phyloP scores from a whole-genome alignment of 495 filamentous ascomycete species.

The Tetracladium marchalianum region DNA sequence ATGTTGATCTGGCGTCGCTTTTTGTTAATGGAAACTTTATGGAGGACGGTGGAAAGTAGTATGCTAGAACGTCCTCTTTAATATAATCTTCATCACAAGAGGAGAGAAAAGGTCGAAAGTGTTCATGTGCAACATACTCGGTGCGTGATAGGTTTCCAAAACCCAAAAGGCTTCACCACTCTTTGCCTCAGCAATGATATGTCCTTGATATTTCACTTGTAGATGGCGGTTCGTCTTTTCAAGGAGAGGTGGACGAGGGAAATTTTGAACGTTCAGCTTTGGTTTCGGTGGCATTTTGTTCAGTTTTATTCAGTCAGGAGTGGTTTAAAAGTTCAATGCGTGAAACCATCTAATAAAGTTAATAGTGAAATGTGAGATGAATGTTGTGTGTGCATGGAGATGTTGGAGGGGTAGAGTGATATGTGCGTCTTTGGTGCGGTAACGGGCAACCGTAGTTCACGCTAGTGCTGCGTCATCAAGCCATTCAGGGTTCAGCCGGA shows the following conservation, averaged over 20 bases:
- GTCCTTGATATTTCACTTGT: slow-evolving; percentile 40
- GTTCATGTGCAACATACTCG: slow-evolving; percentile 25
- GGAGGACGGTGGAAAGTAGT: slow-evolving; percentile 41
- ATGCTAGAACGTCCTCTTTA: slow-evolving; percentile 25
- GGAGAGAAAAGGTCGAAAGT: background rate
- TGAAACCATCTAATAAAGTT: slow-evolving; percentile 1
- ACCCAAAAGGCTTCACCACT: slow-evolving; percentile 40
- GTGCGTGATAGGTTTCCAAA: slow-evolving; percentile 49
- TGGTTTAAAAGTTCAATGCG: background rate
- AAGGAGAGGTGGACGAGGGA: slow-evolving; percentile 47
- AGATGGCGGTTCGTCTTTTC: slow-evolving; percentile 39
- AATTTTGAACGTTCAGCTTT: slow-evolving; percentile 43
- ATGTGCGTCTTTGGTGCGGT: slow-evolving; percentile 3
- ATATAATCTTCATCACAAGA: background rate
- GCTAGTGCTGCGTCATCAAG: slow-evolving; percentile 7
- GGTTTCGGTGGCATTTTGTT: slow-evolving; percentile 32
- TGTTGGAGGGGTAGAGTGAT: slow-evolving; percentile 9
- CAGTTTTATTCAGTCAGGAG: slow-evolving; percentile 2
- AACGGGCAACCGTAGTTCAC: background rate
- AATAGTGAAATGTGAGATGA: background rate
- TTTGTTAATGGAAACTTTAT: slow-evolving; percentile 31
- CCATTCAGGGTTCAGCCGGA: slow-evolving; percentile 16
- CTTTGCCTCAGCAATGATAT: slow-evolving; percentile 43
- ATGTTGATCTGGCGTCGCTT: slow-evolving; percentile 31
- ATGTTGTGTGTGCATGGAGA: background rate